Evolutionary conservation across 202 grass and related monocot species (phyloP).

Genomic region (Zoysia matrella): DNA sequence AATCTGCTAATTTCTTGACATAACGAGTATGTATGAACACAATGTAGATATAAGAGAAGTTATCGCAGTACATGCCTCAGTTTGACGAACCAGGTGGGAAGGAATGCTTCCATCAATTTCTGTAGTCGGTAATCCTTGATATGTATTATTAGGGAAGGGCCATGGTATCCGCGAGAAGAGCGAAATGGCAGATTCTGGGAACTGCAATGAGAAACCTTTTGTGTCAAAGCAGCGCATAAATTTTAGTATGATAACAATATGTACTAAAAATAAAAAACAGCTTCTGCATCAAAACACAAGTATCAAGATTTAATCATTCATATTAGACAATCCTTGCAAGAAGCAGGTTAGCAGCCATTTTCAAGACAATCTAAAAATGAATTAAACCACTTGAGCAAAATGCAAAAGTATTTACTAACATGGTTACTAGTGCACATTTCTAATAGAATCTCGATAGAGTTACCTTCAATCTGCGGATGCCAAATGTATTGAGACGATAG

Average conservation of each 20-base stretch:
- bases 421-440: conserved; percentile 9
- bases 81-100: conserved; percentile 42
- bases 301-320: background rate
- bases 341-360: background rate
- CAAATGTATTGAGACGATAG: conserved; percentile 84
- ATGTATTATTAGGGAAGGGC: conserved; percentile 51
- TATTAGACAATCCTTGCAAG: background rate
- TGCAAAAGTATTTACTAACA: background rate
- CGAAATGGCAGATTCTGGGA: conserved; percentile 62
- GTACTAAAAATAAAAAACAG: background rate
- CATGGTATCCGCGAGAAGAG: conserved; percentile 58
- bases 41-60: background rate
- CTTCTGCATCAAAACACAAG: background rate
- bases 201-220: conserved; percentile 53
- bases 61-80: conserved; percentile 48
- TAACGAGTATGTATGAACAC: conserved; percentile 3
- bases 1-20: background rate
- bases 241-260: background rate
- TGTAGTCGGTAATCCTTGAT: conserved; percentile 61
- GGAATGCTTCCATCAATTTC: conserved; percentile 50
- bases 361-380: background rate
- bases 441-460: conserved; percentile 17
- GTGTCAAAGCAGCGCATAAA: background rate
- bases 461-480: conserved; percentile 89
- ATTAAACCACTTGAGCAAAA: background rate